Conservation (phyloP, 805 yeast genomes). For the Torulaspora gathmanii region DNA sequence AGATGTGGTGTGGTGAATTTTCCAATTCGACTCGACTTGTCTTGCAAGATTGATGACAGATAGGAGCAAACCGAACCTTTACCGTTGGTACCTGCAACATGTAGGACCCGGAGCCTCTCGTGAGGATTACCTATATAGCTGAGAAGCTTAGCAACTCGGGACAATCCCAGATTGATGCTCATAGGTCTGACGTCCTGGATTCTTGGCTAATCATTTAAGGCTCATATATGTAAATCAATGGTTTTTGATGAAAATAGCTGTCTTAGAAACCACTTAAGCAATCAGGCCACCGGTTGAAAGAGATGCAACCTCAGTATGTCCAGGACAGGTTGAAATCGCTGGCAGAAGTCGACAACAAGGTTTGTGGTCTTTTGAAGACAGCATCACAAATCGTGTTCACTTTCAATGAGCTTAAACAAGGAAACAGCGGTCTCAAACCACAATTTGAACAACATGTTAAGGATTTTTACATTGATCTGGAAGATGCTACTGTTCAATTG, state of each 20-base stretch:
- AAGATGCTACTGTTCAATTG: constrained; percentile 22
- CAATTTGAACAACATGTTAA: constrained; percentile 30
- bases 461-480: constrained; percentile 26
- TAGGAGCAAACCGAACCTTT: constrained; percentile 92
- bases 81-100: constrained; percentile 95
- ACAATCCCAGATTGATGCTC: constrained; percentile 57
- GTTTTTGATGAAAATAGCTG: not conserved
- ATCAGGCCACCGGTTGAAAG: not conserved
- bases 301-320: constrained; percentile 32
- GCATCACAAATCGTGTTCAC: constrained; percentile 33
- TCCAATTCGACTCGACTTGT: constrained; percentile 45
- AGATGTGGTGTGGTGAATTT: constrained; percentile 89
- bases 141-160: constrained; percentile 46
- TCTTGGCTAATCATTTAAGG: not conserved
- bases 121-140: constrained; percentile 66
- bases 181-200: constrained; percentile 19
- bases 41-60: constrained; percentile 56
- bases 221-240: not conserved
- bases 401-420: constrained; percentile 31
- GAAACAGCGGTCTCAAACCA: constrained; percentile 28
- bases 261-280: not conserved
- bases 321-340: constrained; percentile 30
- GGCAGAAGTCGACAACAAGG: constrained; percentile 26
- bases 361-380: constrained; percentile 27
- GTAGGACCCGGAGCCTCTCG: constrained; percentile 58